These are phyloP conservation scores for Sphaerostilbella broomeana DNA, from an alignment of 2,329 filamentous ascomycete species.

Conservation along the genomic window DNA sequence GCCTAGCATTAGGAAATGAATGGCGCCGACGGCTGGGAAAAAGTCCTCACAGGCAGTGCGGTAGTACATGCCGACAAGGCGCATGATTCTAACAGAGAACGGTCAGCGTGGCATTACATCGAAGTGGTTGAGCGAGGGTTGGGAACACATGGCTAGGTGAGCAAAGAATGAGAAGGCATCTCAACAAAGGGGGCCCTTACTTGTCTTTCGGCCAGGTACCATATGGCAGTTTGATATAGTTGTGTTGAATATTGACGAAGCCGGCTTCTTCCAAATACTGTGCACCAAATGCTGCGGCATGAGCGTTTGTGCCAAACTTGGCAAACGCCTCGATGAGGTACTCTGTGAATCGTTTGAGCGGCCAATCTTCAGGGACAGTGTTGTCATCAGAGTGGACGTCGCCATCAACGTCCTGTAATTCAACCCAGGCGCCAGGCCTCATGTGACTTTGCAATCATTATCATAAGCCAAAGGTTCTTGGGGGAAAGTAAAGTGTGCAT, in stretches of 20 bases:
- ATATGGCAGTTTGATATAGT: slow-evolving; percentile 36
- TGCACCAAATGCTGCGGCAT: slow-evolving; percentile 31
- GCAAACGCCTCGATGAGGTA: slow-evolving; percentile 31
- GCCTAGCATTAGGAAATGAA: slow-evolving; percentile 33
- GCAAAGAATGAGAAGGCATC: background rate
- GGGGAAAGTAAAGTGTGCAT: no score
- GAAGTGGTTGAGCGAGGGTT: no score
- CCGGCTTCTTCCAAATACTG: slow-evolving; percentile 33
- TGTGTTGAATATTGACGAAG: slow-evolving; percentile 33
- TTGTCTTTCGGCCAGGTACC: slow-evolving; percentile 42
- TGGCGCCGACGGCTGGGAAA: slow-evolving; percentile 33
- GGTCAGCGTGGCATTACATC: no score
- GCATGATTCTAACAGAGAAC: slow-evolving; percentile 24
- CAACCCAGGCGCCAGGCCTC: slow-evolving; percentile 38
- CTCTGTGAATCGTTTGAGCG: slow-evolving; percentile 15
- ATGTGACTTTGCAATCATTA: slow-evolving; percentile 22
- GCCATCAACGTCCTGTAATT: slow-evolving; percentile 34
- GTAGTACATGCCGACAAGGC: slow-evolving; percentile 36
- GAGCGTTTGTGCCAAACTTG: slow-evolving; percentile 30
- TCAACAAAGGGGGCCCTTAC: slow-evolving; percentile 13
- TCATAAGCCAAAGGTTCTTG: background rate
- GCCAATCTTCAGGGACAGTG: slow-evolving; percentile 18
- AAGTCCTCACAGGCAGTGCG: slow-evolving; percentile 35
- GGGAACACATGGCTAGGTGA: no score
- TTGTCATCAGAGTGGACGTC: slow-evolving; percentile 30